phyloP scores from a whole-genome alignment of 371 early-diverging fungal genomes.

The Umbelopsis sp. region DNA sequence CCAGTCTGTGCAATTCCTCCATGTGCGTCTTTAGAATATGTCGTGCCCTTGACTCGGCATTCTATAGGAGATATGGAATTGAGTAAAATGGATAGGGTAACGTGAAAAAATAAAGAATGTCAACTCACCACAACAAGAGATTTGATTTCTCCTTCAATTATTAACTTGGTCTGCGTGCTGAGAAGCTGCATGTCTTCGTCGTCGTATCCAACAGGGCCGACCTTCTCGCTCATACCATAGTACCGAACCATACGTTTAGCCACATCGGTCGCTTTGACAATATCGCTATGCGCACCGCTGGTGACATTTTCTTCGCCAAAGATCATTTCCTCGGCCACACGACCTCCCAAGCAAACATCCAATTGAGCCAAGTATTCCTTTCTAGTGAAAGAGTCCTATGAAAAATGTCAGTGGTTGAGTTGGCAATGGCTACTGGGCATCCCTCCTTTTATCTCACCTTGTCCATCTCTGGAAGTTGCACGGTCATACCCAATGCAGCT shows the following conservation, averaged over 20 bases:
- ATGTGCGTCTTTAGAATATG: slow-evolving; percentile 73
- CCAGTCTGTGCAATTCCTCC: slow-evolving; percentile 90
- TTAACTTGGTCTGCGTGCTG: slow-evolving; percentile 72
- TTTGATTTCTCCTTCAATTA: slow-evolving; percentile 88
- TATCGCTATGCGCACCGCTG: slow-evolving; percentile 91
- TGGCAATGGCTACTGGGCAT: too few species aligned
- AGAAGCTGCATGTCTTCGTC: slow-evolving; percentile 76
- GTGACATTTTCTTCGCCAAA: slow-evolving; percentile 94
- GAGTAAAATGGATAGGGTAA: slow-evolving; percentile 17
- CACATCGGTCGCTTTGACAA: slow-evolving; percentile 88
- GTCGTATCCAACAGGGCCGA: slow-evolving; percentile 65
- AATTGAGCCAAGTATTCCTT: slow-evolving; percentile 87
- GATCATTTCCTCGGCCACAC: slow-evolving; percentile 94
- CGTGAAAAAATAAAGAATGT: background rate
- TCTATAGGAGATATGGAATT: background rate
- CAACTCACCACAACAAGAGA: slow-evolving; percentile 64
- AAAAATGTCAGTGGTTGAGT: too few species aligned
- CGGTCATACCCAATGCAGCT: slow-evolving; percentile 87
- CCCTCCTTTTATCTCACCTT: slow-evolving; percentile 40
- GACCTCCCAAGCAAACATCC: slow-evolving; percentile 97
- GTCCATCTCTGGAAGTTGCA: slow-evolving; percentile 96
- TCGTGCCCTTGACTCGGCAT: slow-evolving; percentile 63
- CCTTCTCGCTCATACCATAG: slow-evolving; percentile 95
- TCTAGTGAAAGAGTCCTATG: slow-evolving; percentile 74
- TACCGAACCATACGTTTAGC: slow-evolving; percentile 92